Evolutionary conservation across 2,329 filamentous ascomycete genomes (phyloP).

Genomic region (Exophiala xenobiotica): DNA sequence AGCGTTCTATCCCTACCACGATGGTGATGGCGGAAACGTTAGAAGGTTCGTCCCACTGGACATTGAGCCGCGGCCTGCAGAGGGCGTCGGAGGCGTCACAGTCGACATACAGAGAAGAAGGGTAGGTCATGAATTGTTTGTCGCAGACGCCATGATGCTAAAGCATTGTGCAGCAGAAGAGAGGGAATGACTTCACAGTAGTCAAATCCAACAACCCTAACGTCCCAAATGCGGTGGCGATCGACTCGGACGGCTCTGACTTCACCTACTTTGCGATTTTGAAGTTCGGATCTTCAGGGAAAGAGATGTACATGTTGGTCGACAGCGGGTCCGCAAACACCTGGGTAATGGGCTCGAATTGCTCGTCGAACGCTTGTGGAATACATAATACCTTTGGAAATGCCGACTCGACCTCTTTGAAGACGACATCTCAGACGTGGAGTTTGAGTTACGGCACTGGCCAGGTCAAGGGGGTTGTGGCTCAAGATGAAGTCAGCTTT

Average conservation of each 20-base stretch:
- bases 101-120: conserved; percentile 41
- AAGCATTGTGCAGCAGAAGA: conserved; percentile 33
- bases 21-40: conserved; percentile 25
- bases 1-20: conserved; percentile 46
- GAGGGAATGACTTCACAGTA: conserved; percentile 52
- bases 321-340: conserved; percentile 64
- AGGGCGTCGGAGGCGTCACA: conserved; percentile 33
- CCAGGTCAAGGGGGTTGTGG: conserved; percentile 65
- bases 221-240: conserved; percentile 48
- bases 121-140: conserved; percentile 4
- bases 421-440: conserved; percentile 56
- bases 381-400: conserved; percentile 69
- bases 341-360: conserved; percentile 77
- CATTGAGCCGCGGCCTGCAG: conserved; percentile 19
- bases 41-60: conserved; percentile 38
- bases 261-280: conserved; percentile 55
- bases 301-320: conserved; percentile 54
- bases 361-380: conserved; percentile 64
- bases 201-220: conserved; percentile 41
- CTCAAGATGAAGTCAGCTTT: conserved; percentile 65
- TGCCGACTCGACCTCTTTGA: conserved; percentile 63
- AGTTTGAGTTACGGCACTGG: conserved; percentile 75
- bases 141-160: conserved; percentile 1
- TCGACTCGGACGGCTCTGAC: conserved; percentile 56
- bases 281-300: conserved; percentile 49